Evolutionary conservation across 352 stramenopile species (phyloP), one percentile per base, ranked within the genome.

Genomic region (Aphanomyces invadans): DNA sequence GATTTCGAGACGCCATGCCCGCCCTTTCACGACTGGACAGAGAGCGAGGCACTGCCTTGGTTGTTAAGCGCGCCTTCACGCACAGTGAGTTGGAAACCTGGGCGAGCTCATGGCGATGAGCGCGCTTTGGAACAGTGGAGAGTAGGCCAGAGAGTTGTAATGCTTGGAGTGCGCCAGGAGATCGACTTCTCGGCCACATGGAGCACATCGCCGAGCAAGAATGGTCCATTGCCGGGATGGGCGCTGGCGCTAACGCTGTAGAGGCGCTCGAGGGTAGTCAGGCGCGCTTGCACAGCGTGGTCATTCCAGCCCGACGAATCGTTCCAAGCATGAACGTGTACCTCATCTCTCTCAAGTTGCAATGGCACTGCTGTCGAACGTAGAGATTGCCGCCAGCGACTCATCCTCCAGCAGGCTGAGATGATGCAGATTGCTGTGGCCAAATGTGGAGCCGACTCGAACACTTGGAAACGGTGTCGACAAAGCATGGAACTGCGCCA

Each of bases 201-300:
- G 32, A 62, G 29, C 4, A 21, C 15, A 17, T 57, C 49, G 19
- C 49, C 49, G 19, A 46, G 54, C 54, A 62, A 23, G 54, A 48
- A 62, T 21, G 54, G 54, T 0, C 54, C 54, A 4, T 44, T 19
- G 36, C n/a, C 21, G 9, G 29, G 54, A 21, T 62, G 26, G 11
- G 31, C 32, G 4, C 19, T 36, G 9, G 54, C 54, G 7, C 46
- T 10, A 3, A 48, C 54, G 29, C 26, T 7, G 31, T 62, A 62
- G 54, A 62, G 11, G 15, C 2, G 17, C 25, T 62, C 54, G 21
- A 62, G 54, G 19, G 15, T 17, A 10, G 17, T 12, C 32, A 62
- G 4, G 7, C 7, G 9, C 25, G 54, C 5, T 3, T 28, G 31
- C 54, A 62, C 21, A 19, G 33, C 36, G 4, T 29, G 23, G 25